Percentiles rank a stretch among this genome's conserved stretches.
Evolutionary conservation across 345 rosid species (phyloP).

Genomic region (Erysimum cheiranthoides): DNA sequence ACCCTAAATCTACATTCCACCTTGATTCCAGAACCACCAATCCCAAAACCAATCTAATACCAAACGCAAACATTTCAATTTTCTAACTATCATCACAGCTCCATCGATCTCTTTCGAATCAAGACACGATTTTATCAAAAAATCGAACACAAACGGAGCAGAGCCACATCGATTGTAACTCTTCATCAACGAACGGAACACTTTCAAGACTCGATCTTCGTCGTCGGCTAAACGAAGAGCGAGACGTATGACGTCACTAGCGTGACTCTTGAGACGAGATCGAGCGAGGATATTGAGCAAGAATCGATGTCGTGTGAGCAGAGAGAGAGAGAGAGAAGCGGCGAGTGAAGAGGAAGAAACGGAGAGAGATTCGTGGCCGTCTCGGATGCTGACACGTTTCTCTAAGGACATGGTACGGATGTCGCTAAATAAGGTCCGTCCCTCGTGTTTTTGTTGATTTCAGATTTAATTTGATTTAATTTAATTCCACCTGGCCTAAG

Average conservation of each 20-base stretch:
- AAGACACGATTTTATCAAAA: conserved; percentile 69
- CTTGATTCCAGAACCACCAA: conserved; percentile 19
- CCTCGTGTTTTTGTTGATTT: too few species aligned
- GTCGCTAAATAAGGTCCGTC: too few species aligned
- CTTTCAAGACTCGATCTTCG: conserved; percentile 38
- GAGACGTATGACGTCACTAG: conserved; percentile 53
- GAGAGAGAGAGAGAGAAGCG: conserved; percentile 61
- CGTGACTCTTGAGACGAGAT: conserved; percentile 66
- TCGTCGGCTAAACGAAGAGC: conserved; percentile 53
- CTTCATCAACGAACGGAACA: conserved; percentile 56
- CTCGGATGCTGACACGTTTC: too few species aligned
- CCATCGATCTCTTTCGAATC: conserved; percentile 66
- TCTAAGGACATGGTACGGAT: too few species aligned
- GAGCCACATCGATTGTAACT: conserved; percentile 81
- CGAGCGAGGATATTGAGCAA: conserved; percentile 69
- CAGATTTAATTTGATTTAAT: too few species aligned
- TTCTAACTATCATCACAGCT: conserved; percentile 60
- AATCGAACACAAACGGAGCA: conserved; percentile 85
- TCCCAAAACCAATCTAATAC: conserved; percentile 1
- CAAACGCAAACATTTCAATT: conserved; percentile 42
- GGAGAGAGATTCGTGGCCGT: conserved; percentile 48
- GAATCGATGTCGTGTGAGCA: conserved; percentile 65
- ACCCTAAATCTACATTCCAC: conserved; percentile 35
- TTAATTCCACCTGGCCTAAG: too few species aligned
- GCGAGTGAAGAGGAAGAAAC: conserved; percentile 75